These are phyloP conservation scores for Kalmusia sp. DNA, from an alignment of 2,329 filamentous ascomycete species.

Conservation along the genomic window DNA sequence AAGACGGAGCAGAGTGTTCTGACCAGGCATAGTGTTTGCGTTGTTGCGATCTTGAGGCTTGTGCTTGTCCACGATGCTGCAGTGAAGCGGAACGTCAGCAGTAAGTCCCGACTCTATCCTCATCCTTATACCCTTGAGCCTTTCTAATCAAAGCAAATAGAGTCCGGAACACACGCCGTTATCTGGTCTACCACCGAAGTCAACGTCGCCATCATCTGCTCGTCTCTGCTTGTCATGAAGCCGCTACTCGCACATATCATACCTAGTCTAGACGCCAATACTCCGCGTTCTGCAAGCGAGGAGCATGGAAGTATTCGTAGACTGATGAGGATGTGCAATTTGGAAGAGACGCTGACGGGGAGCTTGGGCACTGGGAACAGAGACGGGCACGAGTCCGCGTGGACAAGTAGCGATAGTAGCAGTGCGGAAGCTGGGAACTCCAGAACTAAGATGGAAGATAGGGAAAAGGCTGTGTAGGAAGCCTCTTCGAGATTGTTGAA, in stretches of 20 bases:
- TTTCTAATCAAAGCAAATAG: slow-evolving; percentile 12
- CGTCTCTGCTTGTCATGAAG: slow-evolving; percentile 53
- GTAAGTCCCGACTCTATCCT: slow-evolving; percentile 20
- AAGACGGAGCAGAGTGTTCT: background rate
- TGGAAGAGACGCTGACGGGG: background rate
- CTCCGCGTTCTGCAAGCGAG: slow-evolving; percentile 16
- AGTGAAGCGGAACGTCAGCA: slow-evolving; percentile 25
- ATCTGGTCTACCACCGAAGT: slow-evolving; percentile 52
- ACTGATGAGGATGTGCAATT: background rate
- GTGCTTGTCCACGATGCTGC: slow-evolving; percentile 30
- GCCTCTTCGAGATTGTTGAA: no score
- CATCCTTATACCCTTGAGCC: background rate
- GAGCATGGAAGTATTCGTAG: background rate
- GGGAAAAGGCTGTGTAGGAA: no score
- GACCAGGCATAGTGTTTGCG: slow-evolving; percentile 29
- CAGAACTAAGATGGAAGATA: no score
- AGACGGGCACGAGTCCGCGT: no score
- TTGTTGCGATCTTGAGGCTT: slow-evolving; percentile 37
- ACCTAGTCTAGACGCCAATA: slow-evolving; percentile 35
- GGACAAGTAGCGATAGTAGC: background rate
- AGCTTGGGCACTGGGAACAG: background rate
- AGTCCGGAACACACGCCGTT: slow-evolving; percentile 48
- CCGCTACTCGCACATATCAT: slow-evolving; percentile 47
- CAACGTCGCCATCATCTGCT: slow-evolving; percentile 54
- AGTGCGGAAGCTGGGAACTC: background rate